phyloP scores from a whole-genome alignment of 108 stramenopile species.

The Nitzschia putrida region DNA sequence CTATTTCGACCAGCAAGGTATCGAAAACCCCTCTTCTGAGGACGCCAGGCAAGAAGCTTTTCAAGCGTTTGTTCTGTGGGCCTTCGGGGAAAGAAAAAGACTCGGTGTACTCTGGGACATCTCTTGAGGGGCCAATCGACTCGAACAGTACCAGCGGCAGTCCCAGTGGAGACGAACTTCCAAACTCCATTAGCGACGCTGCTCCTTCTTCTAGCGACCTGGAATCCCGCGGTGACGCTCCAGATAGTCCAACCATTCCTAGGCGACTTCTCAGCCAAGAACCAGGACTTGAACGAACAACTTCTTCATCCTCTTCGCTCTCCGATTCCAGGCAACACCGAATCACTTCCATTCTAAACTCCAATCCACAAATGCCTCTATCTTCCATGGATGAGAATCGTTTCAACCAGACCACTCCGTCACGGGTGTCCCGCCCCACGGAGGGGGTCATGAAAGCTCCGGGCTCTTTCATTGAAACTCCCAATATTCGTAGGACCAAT shows the following conservation, averaged over 20 bases:
- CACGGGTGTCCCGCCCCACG: too few species aligned
- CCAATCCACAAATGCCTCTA: not conserved
- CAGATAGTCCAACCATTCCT: too few species aligned
- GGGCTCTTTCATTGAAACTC: not conserved
- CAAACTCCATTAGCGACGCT: not conserved
- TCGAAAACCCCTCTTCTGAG: not conserved
- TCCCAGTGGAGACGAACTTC: not conserved
- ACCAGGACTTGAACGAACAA: not conserved
- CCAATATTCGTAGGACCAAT: not conserved
- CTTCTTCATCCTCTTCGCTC: not conserved
- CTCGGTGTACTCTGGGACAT: slow-evolving; percentile 5
- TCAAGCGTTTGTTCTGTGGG: slow-evolving; percentile 9
- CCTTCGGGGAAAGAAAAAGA: not conserved
- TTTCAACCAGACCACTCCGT: not conserved
- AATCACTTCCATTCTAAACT: not conserved
- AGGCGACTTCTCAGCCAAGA: not conserved
- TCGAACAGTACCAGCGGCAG: slow-evolving; percentile 13
- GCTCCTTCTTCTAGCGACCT: too few species aligned
- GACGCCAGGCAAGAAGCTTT: slow-evolving; percentile 16
- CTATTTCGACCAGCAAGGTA: not conserved
- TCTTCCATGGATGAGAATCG: not conserved
- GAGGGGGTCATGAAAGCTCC: not conserved
- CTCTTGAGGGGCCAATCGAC: slow-evolving; percentile 13
- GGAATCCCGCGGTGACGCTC: too few species aligned
- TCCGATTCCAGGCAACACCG: not conserved